Conservation (phyloP, 2,329 filamentous ascomycete genomes). For the Clonostachys chloroleuca region DNA sequence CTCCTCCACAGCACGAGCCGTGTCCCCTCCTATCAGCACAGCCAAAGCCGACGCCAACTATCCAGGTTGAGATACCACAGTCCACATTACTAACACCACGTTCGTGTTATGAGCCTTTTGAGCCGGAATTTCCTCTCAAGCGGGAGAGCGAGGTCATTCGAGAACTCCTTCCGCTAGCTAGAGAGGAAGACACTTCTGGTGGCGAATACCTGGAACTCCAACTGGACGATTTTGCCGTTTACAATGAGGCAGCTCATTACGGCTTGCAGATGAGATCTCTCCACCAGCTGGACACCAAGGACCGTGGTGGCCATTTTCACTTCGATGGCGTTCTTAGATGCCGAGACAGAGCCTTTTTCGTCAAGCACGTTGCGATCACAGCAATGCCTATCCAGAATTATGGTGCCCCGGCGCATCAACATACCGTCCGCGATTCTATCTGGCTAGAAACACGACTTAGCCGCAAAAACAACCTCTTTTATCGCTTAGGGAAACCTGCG, state of each 20-base stretch:
- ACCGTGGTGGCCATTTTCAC: conserved; percentile 31
- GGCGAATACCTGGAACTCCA: conserved; percentile 39
- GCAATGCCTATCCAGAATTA: conserved; percentile 65
- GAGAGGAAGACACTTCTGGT: conserved; percentile 1
- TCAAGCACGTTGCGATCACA: conserved; percentile 51
- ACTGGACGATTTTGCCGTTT: conserved; percentile 55
- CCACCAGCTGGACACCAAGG: conserved; percentile 39
- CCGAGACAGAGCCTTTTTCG: conserved; percentile 36
- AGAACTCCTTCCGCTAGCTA: conserved; percentile 3
- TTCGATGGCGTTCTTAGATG: conserved; percentile 58
- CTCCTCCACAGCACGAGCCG: too few species aligned
- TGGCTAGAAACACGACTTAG: conserved; percentile 59
- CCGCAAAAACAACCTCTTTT: conserved; percentile 48
- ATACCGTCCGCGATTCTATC: conserved; percentile 46
- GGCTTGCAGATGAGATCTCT: conserved; percentile 49
- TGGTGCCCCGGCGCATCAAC: conserved; percentile 29
- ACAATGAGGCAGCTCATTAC: conserved; percentile 30
- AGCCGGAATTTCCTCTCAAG: conserved; percentile 12
- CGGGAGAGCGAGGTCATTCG: conserved; percentile 9
- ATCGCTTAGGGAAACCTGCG: conserved; percentile 52
- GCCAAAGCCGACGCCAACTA: too few species aligned
- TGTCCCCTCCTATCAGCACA: too few species aligned
- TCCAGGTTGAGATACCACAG: conserved; percentile 16
- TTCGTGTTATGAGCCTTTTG: conserved; percentile 23
- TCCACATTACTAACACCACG: conserved; percentile 16